A percentile compares a stretch with the other conserved stretches of the same genome.
phyloP scores from a whole-genome alignment of 1,284 basidiomycete genomes.

The Leccinum pachyderme region DNA sequence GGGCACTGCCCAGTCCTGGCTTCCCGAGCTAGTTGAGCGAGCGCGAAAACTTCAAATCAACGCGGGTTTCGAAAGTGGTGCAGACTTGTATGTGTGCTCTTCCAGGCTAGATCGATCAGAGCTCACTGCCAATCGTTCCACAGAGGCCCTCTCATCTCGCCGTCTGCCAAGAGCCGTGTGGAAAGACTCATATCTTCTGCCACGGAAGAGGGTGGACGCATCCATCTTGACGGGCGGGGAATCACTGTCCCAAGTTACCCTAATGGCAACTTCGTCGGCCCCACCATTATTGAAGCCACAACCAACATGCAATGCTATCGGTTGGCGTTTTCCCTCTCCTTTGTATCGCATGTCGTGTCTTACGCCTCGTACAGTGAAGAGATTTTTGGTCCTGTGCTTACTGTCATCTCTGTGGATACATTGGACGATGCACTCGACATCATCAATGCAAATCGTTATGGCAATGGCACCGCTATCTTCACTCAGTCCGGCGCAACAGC shows the following conservation, averaged over 20 bases:
- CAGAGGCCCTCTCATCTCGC: conserved; percentile 94
- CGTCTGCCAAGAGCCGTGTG: conserved; percentile 80
- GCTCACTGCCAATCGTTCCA: conserved; percentile 4
- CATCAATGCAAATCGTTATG: conserved; percentile 87
- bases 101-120: neutral
- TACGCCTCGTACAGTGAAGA: conserved; percentile 62
- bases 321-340: conserved; percentile 42
- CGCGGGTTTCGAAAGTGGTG: conserved; percentile 86
- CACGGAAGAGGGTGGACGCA: conserved; percentile 82
- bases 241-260: conserved; percentile 74
- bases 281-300: conserved; percentile 83
- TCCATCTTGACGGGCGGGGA: conserved; percentile 85
- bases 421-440: conserved; percentile 90
- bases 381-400: conserved; percentile 92
- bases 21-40: conserved; percentile 85
- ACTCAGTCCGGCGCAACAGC: conserved; percentile 97
- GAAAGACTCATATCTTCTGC: conserved; percentile 78
- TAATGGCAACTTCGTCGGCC: conserved; percentile 94
- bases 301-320: conserved; percentile 87
- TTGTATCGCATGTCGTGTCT: neutral
- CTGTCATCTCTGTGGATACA: conserved; percentile 78
- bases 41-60: conserved; percentile 81
- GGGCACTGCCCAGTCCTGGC: conserved; percentile 79
- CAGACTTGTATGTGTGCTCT: conserved; percentile 73
- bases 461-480: conserved; percentile 96